Conservation (phyloP, 2,329 filamentous ascomycete species). For the Monilinia vaccinii-corymbosi region DNA sequence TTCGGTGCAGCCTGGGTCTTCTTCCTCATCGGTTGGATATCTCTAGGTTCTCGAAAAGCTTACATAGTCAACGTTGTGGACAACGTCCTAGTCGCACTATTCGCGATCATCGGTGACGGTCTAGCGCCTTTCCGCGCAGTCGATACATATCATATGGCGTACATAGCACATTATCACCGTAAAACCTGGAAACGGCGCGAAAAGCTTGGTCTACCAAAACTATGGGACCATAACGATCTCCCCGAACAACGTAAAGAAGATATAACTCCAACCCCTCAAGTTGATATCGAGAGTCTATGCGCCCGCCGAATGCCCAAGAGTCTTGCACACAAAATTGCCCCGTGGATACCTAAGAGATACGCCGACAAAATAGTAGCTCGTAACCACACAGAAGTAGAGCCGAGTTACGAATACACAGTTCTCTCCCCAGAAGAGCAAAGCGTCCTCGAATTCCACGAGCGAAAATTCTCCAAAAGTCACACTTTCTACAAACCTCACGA, state of each 20-base stretch:
- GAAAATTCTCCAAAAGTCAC: slow-evolving; percentile 72
- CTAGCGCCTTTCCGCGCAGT: slow-evolving; percentile 65
- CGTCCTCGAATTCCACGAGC: slow-evolving; percentile 64
- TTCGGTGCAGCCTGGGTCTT: slow-evolving; percentile 83
- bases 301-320: slow-evolving; percentile 17
- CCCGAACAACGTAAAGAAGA: slow-evolving; percentile 37
- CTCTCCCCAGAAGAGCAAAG: slow-evolving; percentile 58
- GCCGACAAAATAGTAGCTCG: slow-evolving; percentile 17
- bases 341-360: slow-evolving; percentile 19
- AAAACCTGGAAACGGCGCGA: slow-evolving; percentile 42
- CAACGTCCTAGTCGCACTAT: slow-evolving; percentile 59
- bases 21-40: slow-evolving; percentile 85
- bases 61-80: slow-evolving; percentile 63
- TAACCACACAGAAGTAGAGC: slow-evolving; percentile 8
- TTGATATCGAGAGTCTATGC: slow-evolving; percentile 31
- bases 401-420: slow-evolving; percentile 46
- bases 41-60: slow-evolving; percentile 60
- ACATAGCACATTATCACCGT: slow-evolving; percentile 57
- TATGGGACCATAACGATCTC: slow-evolving; percentile 45
- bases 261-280: slow-evolving; percentile 30
- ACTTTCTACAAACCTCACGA: slow-evolving; percentile 88
- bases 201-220: slow-evolving; percentile 49
- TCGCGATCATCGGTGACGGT: slow-evolving; percentile 60
- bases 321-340: slow-evolving; percentile 17
- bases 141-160: slow-evolving; percentile 83